These are phyloP conservation scores for Colletotrichum tropicale DNA, from an alignment of 2,329 filamentous ascomycete genomes.

Conservation along the genomic window DNA sequence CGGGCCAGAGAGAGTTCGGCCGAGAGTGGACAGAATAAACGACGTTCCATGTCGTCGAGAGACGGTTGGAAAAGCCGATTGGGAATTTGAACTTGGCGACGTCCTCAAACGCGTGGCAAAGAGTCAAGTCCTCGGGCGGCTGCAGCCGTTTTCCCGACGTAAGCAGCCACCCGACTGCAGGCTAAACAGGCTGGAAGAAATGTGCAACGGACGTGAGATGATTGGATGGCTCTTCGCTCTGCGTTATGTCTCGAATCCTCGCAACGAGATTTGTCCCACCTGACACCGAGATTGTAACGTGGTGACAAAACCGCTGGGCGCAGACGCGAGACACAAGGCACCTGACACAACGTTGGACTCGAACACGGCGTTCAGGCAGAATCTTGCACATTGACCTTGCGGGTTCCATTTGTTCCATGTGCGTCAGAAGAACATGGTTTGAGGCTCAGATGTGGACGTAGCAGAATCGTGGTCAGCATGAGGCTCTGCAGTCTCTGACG, in stretches of 20 bases:
- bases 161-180: not conserved
- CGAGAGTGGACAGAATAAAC: not conserved
- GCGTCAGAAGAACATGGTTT: not conserved
- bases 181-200: not conserved
- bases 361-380: not conserved
- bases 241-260: not conserved
- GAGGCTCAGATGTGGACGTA: not conserved
- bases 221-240: not conserved
- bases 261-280: not conserved
- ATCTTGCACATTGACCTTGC: not conserved
- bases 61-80: not conserved
- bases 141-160: not conserved
- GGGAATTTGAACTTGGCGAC: not conserved
- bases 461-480: not conserved
- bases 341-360: not conserved
- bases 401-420: not conserved
- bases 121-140: not conserved
- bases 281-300: not conserved
- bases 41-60: not conserved
- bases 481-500: not conserved
- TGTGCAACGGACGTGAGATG: not conserved
- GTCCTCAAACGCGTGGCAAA: not conserved
- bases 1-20: not conserved
- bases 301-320: not conserved
- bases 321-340: not conserved